Percentiles rank a stretch among this genome's conserved stretches.
Evolutionary conservation across 2,329 filamentous ascomycete species (phyloP).

Genomic region (Penicillium sp.): DNA sequence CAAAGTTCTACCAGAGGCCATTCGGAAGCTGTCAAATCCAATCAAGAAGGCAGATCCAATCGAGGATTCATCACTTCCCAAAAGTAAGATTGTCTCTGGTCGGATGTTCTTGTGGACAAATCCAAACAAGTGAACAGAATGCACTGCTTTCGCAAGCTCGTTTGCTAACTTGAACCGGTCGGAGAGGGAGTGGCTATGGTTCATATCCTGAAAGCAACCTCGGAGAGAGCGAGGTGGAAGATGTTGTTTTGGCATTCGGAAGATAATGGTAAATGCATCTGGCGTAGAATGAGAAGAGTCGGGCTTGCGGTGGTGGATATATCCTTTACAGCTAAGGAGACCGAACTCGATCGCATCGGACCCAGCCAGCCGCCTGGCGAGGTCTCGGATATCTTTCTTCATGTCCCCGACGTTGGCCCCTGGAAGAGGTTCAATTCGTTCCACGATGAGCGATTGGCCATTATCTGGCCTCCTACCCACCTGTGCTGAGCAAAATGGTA

Average conservation of each 20-base stretch:
- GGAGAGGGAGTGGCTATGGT: not conserved
- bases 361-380: not conserved
- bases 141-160: not conserved
- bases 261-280: not conserved
- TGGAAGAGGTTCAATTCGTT: not conserved
- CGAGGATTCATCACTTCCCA: slow-evolving; percentile 6
- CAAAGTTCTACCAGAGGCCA: slow-evolving; percentile 33
- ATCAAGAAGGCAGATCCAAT: slow-evolving; percentile 41
- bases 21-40: slow-evolving; percentile 37
- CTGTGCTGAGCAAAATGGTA: not conserved
- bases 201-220: not conserved
- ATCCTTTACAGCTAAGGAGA: not conserved
- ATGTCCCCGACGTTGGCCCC: not conserved
- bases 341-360: not conserved
- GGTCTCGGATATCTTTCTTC: not conserved
- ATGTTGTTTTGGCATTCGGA: not conserved
- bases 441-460: not conserved
- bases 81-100: slow-evolving; percentile 35
- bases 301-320: not conserved
- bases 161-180: not conserved
- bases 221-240: not conserved
- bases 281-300: not conserved
- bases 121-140: slow-evolving; percentile 3
- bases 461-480: not conserved
- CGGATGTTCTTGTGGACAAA: slow-evolving; percentile 41